phyloP scores from a whole-genome alignment of 176 grass and related monocot species.

The Poa annua region DNA sequence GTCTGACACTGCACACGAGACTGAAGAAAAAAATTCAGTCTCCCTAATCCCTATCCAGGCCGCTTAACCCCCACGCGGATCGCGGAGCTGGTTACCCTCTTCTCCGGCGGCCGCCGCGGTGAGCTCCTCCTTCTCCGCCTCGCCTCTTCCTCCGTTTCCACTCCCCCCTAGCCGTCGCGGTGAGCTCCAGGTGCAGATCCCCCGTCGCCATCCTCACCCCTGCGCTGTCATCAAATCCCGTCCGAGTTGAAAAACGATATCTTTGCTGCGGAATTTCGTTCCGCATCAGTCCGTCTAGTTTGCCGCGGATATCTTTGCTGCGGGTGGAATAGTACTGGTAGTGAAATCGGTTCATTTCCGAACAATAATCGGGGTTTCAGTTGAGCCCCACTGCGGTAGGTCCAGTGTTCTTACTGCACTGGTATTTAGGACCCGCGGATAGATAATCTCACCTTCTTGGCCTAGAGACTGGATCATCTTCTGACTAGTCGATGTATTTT shows the following conservation, averaged over 20 bases:
- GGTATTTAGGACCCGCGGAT: not conserved
- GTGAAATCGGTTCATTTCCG: not conserved
- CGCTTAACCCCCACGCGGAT: not conserved
- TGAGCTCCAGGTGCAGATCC: not conserved
- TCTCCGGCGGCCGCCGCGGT: constrained; percentile 24
- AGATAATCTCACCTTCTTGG: not conserved
- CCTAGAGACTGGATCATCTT: not conserved
- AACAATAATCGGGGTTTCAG: not conserved
- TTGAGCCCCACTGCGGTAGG: not conserved
- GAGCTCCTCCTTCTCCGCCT: not conserved
- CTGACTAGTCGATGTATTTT: not conserved
- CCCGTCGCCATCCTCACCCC: not conserved
- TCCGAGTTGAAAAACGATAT: too few relatives aligned
- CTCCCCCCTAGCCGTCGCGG: not conserved
- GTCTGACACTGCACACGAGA: not conserved
- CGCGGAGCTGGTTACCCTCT: constrained; percentile 9
- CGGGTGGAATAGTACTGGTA: not conserved
- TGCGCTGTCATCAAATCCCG: not conserved
- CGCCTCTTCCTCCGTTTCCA: not conserved
- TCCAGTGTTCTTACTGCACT: not conserved
- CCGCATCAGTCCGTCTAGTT: not conserved
- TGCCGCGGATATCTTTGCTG: not conserved
- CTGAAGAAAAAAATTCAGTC: too few relatives aligned
- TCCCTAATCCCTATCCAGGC: constrained; percentile 8
- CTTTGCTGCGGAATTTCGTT: not conserved